A percentile compares a stretch with the other conserved stretches of the same genome.
Evolutionary conservation across 148 eudicot genomes (phyloP).

Genomic region (Amaranthus palmeri): DNA sequence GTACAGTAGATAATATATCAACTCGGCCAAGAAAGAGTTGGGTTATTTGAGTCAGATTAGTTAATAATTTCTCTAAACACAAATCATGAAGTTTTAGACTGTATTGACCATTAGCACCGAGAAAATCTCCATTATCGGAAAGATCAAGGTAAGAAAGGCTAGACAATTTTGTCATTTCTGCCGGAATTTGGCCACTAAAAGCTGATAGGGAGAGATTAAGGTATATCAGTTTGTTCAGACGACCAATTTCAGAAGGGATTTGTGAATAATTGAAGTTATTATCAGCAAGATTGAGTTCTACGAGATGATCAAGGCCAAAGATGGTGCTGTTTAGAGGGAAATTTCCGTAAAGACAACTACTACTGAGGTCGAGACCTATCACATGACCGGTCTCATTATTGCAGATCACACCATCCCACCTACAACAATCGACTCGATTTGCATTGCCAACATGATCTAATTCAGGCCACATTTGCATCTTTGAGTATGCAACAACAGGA

Average conservation of each 20-base stretch:
- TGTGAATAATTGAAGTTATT: background rate
- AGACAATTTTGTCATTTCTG: constrained; percentile 16
- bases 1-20: constrained; percentile 23
- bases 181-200: constrained; percentile 13
- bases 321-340: constrained; percentile 13
- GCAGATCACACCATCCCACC: constrained; percentile 37
- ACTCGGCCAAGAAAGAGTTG: background rate
- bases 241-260: constrained; percentile 22
- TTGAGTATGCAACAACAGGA: background rate
- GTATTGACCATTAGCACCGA: background rate
- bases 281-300: background rate
- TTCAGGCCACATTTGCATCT: constrained; percentile 10
- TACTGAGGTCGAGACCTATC: constrained; percentile 24
- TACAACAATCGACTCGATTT: constrained; percentile 17
- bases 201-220: constrained; percentile 28
- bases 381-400: background rate
- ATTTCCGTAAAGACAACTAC: constrained; percentile 23
- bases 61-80: background rate
- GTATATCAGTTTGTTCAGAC: constrained; percentile 15
- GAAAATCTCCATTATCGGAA: background rate
- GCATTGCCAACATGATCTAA: no score
- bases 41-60: constrained; percentile 1
- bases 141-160: constrained; percentile 20
- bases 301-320: constrained; percentile 35
- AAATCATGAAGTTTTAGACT: constrained; percentile 2